phyloP scores from a whole-genome alignment of 108 stramenopile species.

The Cyclotella choctawhatcheeana region DNA sequence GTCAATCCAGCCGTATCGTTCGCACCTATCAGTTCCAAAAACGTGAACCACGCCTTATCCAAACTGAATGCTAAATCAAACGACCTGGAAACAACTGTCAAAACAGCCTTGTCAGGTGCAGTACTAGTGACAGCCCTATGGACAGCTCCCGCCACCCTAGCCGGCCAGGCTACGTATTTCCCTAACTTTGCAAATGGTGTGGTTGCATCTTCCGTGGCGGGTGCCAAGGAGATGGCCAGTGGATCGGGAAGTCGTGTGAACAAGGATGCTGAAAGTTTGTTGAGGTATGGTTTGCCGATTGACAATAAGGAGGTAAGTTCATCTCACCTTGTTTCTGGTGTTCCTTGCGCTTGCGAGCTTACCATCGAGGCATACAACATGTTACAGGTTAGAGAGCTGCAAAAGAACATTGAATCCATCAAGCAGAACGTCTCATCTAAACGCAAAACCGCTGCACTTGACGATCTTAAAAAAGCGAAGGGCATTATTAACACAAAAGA shows the following conservation, averaged over 20 bases:
- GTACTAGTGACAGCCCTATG: slow-evolving; percentile 44
- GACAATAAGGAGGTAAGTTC: slow-evolving; percentile 86
- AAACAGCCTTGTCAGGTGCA: slow-evolving; percentile 37
- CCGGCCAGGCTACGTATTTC: slow-evolving; percentile 12
- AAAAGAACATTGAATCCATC: slow-evolving; percentile 80
- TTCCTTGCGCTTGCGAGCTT: too few species aligned
- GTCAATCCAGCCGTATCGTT: slow-evolving; percentile 6
- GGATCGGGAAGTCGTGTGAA: slow-evolving; percentile 90
- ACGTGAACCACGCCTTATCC: background rate
- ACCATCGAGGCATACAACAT: background rate
- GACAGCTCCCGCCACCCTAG: slow-evolving; percentile 50
- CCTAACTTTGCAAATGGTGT: slow-evolving; percentile 5
- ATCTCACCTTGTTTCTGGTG: background rate
- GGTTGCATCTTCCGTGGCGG: slow-evolving; percentile 48
- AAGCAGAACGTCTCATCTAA: slow-evolving; percentile 82
- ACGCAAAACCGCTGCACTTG: slow-evolving; percentile 80
- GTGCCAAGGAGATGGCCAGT: slow-evolving; percentile 88
- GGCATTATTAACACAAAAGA: slow-evolving; percentile 58
- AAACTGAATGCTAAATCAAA: background rate
- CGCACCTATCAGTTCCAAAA: slow-evolving; percentile 12
- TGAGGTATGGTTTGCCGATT: slow-evolving; percentile 90
- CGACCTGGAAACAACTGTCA: slow-evolving; percentile 9
- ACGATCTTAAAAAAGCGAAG: slow-evolving; percentile 83
- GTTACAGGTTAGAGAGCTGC: slow-evolving; percentile 79
- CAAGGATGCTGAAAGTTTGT: slow-evolving; percentile 90